Base-by-base conservation (phyloP, 139 green algal genomes). In the Haematococcus lacustris region DNA sequence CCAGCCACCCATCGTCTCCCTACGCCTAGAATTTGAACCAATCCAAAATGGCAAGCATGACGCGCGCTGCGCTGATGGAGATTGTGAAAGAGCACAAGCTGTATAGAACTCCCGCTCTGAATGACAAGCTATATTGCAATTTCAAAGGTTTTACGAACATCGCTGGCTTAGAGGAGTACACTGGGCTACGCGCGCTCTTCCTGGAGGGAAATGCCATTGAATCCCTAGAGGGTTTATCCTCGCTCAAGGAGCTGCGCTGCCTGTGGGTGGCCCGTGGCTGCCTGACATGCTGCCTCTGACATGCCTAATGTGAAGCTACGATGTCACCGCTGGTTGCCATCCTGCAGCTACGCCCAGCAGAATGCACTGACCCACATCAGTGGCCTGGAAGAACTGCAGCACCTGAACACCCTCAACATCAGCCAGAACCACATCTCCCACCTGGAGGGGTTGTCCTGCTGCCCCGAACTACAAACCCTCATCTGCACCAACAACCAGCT, bases 111-210 rank as follows among this genome's bases (percentile, higher is more conserved):
- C 88, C 93, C 2, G 34, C 68, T 0, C 72, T 97, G 0, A 97
- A 97, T 73, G 91, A 97, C 67, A 91, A 85, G 50, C 83, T 97
- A 0, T 97, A 94, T 72, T 80, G 80, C 63, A 91, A 94, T 74
- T 91, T 87, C 71, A 85, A 92, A 69, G 92, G 92, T 33, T 96
- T 97, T 71, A 72, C 62, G 1, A 57, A 39, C 0, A 87, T 97
- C n/a, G 59, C 59, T 40, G 78, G 77, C 43, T 71, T 97, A 6
- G 90, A 95, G 65, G 76, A 83, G 1, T 97, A 96, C 79, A 82
- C 71, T 0, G 78, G 77, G 38, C 63, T 97, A 26, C 86, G 86
- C 34, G 82, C 91, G 0, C 71, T 97, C 3, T 97, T 96, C 72
- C 74, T 96, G 23, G 91, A 97, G 50, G 87, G 88, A 51, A 97